Evolutionary conservation across 306 rosid genomes (phyloP).

Genomic region (Spatholobus suberectus): DNA sequence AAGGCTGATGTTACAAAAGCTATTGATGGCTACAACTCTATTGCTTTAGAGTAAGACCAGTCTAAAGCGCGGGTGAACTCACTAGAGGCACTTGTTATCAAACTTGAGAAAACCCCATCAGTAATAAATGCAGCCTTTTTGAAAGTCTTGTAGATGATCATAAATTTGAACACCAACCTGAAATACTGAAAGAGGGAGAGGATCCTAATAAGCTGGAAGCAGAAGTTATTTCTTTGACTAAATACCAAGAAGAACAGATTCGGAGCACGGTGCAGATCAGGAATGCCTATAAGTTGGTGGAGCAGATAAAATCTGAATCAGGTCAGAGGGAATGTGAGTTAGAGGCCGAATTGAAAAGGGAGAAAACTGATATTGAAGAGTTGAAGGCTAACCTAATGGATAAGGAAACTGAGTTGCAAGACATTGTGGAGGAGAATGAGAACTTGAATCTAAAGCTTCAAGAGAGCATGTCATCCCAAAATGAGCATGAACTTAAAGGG

Average conservation of each 20-base stretch:
- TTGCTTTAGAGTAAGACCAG: constrained; percentile 65
- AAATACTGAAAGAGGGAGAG: constrained; percentile 31
- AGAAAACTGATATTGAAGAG: constrained; percentile 68
- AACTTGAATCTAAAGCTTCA: constrained; percentile 61
- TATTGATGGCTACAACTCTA: constrained; percentile 57
- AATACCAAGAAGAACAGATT: constrained; percentile 76
- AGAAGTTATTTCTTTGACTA: constrained; percentile 56
- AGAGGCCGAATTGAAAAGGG: constrained; percentile 59
- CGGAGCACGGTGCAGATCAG: constrained; percentile 67
- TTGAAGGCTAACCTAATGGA: constrained; percentile 89
- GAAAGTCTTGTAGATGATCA: constrained; percentile 23
- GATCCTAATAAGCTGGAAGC: constrained; percentile 45
- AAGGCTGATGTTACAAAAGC: constrained; percentile 61
- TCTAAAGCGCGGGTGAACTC: constrained; percentile 61
- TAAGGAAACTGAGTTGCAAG: constrained; percentile 91
- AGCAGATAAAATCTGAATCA: constrained; percentile 68
- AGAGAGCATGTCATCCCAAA: constrained; percentile 50
- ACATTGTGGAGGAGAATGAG: constrained; percentile 90
- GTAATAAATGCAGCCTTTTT: constrained; percentile 28
- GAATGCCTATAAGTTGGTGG: constrained; percentile 69
- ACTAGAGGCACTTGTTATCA: constrained; percentile 63
- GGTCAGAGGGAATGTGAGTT: constrained; percentile 58
- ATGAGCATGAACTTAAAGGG: constrained; percentile 57
- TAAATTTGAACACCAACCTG: constrained; percentile 40
- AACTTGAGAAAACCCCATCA: constrained; percentile 46